Percentiles rank a stretch among this genome's conserved stretches.
These are phyloP conservation scores for Pseudogymnoascus sp. DNA, from an alignment of 2,329 filamentous ascomycete genomes.

Conservation along the genomic window DNA sequence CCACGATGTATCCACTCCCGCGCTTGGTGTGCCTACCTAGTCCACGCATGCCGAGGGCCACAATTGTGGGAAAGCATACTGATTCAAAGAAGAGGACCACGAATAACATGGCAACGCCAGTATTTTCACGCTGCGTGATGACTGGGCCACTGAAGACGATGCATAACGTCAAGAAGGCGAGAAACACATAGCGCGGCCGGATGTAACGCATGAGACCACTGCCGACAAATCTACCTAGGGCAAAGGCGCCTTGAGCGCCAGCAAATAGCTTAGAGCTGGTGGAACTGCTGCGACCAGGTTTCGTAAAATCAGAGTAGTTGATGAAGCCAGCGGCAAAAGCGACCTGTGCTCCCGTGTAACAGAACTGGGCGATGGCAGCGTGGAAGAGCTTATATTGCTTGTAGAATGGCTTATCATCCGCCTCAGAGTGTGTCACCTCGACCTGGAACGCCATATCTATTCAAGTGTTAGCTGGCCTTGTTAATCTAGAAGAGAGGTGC, in stretches of 20 bases:
- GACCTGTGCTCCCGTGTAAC: conserved; percentile 65
- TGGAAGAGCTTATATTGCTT: conserved; percentile 71
- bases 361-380: conserved; percentile 67
- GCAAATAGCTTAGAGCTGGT: conserved; percentile 51
- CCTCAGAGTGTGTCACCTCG: conserved; percentile 32
- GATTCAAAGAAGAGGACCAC: conserved; percentile 44
- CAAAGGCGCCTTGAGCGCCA: conserved; percentile 66
- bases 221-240: conserved; percentile 63
- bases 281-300: conserved; percentile 23
- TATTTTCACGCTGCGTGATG: conserved; percentile 40
- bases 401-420: conserved; percentile 50
- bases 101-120: conserved; percentile 43
- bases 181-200: conserved; percentile 57
- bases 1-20: conserved; percentile 42
- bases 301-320: conserved; percentile 44
- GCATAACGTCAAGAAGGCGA: conserved; percentile 45
- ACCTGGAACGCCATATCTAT: conserved; percentile 23
- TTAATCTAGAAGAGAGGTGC: not conserved
- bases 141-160: conserved; percentile 43
- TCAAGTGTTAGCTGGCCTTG: conserved; percentile 13
- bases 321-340: conserved; percentile 60
- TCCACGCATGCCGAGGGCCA: conserved; percentile 44
- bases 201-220: conserved; percentile 56
- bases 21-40: conserved; percentile 43
- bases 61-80: conserved; percentile 46